Base-by-base conservation (phyloP, 768 basidiomycete genomes). In the Pseudohyphozyma bogoriensis region DNA sequence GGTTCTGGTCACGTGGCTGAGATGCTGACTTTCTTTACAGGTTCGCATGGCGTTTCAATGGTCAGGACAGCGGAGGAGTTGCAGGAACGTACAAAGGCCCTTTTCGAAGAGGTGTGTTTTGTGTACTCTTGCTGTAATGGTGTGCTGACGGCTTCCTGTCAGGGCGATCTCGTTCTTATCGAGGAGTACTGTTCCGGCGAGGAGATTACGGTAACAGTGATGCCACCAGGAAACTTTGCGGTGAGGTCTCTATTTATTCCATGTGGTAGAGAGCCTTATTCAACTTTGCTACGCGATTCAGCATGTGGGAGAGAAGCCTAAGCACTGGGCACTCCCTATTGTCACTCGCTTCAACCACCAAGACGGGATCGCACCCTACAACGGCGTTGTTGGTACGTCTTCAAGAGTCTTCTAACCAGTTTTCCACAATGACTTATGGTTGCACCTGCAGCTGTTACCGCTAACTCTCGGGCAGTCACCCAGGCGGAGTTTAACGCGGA, bases 281-380 rank as follows among this genome's bases (percentile, higher is more conserved):
- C 37, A 28, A 10, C 22, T 15, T 18, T 36, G 35, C 32, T n/a
- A 13, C 22, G 9, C 1, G n/a, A 26, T 6, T 22, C 52, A 68
- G 60, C 36, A 16, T n/a, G 66, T 68, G 7, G 71, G 71, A 2
- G 33, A 33, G 18, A 64, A 71, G 47, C 22, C 44, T 13, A 47
- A 32, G 1, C 63, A 71, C 60, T 71, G 69, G 66, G 60, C 69
- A 11, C 52, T 73, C 44, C 70, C 70, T 1, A 62, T 71, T n/a
- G 66, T 71, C 20, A 67, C 62, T 13, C 63, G 70, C 22, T 69
- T 68, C 51, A 53, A 68, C 44, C 72, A 71, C 32, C 54, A 40
- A 22, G 49, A 70, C 60, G 71, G 65, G 59, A 66, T 73, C 36
- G 65, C 71, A 15, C 70, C 72, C 13, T 73, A 69, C 59, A 71